Evolutionary conservation across 768 basidiomycete species (phyloP), one percentile per base, ranked within the genome.

Genomic region (Psilocybe cyanescens): DNA sequence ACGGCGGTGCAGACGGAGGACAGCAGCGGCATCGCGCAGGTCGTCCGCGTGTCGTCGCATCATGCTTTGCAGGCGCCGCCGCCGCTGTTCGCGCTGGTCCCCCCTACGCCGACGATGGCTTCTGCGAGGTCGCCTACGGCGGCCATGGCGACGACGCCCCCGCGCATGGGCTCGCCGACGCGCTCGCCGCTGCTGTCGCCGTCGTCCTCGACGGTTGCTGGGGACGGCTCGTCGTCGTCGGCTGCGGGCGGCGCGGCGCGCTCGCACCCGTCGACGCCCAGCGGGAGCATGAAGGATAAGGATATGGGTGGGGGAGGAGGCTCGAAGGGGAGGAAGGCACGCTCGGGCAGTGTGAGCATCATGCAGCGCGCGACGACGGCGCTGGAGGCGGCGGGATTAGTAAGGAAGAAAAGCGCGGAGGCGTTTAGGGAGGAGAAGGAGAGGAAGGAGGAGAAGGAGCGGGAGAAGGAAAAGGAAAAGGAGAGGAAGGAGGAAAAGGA

Each of bases 331-430:
- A 81, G 88, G 51, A 95, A 96, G 72, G 78, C 75, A 28, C 82
- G 96, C 14, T 88, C 94, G 2, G 92, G 94, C 5, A 97, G 95
- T 60, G 92, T 99, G 55, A 95, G 90, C 68, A 97, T 99, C 73
- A 92, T 99, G 84, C 96, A 98, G 68, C 87, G 95, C 28, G 95
- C 94, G 0, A 96, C 95, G 2, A 97, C 94, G 1, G 94, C 91
- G 1, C 81, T 95, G 28, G 92, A 94, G 71, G 94, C 92, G 8
- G 91, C 90, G 11, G 91, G 93, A 2, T 75, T 96, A 8, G 91
- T 94, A 50, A 78, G 89, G 61, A 94, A 95, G 76, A 94, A 91
- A 74, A 91, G 89, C 3, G 76, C 84, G 0, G 94, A 95, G 71
- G 89, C 78, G 5, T 85, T 94, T 8, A 81, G 80, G 61, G 89